These are phyloP conservation scores for Rhizopogon sp. DNA, from an alignment of 768 basidiomycete genomes.

Conservation along the genomic window DNA sequence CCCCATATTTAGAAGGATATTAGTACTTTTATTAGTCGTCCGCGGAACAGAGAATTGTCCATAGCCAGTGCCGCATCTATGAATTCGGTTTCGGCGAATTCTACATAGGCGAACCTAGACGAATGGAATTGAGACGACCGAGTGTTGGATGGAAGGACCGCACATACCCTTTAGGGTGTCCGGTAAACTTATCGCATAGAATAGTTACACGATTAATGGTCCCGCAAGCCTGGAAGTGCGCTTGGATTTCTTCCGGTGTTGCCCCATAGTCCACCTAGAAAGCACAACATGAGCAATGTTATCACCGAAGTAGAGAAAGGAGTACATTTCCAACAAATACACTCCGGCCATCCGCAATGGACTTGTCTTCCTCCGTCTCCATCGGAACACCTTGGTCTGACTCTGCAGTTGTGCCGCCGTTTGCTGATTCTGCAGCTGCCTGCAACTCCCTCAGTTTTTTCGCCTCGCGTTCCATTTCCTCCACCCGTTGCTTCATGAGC, in stretches of 20 bases:
- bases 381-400: constrained; percentile 46
- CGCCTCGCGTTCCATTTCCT: constrained; percentile 91
- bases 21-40: constrained; percentile 82
- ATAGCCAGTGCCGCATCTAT: constrained; percentile 88
- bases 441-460: constrained; percentile 84
- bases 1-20: background rate
- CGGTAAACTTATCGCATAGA: constrained; percentile 98
- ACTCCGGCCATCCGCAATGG: constrained; percentile 77
- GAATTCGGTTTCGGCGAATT: constrained; percentile 91
- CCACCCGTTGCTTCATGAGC: constrained; percentile 88
- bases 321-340: constrained; percentile 95
- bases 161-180: constrained; percentile 93
- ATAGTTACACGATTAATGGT: constrained; percentile 99
- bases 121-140: constrained; percentile 7
- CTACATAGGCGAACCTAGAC: constrained; percentile 92
- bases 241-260: constrained; percentile 97
- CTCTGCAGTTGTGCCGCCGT: constrained; percentile 37
- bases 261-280: constrained; percentile 92
- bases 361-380: constrained; percentile 84
- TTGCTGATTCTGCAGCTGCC: constrained; percentile 64
- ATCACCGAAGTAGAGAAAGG: constrained; percentile 9
- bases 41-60: constrained; percentile 95
- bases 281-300: constrained; percentile 7
- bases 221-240: constrained; percentile 95
- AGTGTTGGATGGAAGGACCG: constrained; percentile 1